Conservation (phyloP, 306 rosid genomes). For the Sindora glabra region DNA sequence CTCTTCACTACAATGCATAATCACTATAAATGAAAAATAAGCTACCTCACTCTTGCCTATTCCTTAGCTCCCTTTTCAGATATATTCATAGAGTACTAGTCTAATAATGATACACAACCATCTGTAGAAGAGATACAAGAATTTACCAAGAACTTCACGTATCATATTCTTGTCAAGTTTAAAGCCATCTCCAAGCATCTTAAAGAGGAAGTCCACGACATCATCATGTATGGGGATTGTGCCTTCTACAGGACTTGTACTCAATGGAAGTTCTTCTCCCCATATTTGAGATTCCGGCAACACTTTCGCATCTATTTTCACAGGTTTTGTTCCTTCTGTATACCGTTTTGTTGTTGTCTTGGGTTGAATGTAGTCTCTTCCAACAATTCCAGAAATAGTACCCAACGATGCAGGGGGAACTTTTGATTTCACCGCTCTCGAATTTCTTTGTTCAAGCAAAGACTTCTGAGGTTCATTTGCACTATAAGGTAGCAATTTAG, state of each 20-base stretch:
- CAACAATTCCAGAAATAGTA: constrained; percentile 28
- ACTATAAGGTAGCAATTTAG: background rate
- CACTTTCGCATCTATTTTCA: constrained; percentile 12
- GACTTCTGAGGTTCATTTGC: background rate
- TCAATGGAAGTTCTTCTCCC: constrained; percentile 14
- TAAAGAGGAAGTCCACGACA: constrained; percentile 23
- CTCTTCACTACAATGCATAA: too few relatives aligned
- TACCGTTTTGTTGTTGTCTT: constrained; percentile 1
- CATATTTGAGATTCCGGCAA: constrained; percentile 11
- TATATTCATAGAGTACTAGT: background rate
- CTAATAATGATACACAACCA: background rate
- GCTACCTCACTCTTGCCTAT: background rate
- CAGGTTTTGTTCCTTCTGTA: constrained; percentile 16
- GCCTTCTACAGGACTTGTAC: background rate
- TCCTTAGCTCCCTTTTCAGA: background rate
- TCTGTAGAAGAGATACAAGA: background rate
- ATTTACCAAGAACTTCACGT: constrained; percentile 30
- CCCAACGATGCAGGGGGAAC: constrained; percentile 17
- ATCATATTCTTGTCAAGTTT: constrained; percentile 24
- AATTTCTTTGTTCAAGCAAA: background rate
- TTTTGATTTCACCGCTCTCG: constrained; percentile 16
- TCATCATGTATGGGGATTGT: background rate
- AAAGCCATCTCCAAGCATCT: constrained; percentile 37
- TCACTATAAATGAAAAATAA: too few relatives aligned
- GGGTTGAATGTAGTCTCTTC: constrained; percentile 15